These are phyloP conservation scores for Talaromyces sp. DNA, from an alignment of 2,329 filamentous ascomycete genomes.

Conservation along the genomic window DNA sequence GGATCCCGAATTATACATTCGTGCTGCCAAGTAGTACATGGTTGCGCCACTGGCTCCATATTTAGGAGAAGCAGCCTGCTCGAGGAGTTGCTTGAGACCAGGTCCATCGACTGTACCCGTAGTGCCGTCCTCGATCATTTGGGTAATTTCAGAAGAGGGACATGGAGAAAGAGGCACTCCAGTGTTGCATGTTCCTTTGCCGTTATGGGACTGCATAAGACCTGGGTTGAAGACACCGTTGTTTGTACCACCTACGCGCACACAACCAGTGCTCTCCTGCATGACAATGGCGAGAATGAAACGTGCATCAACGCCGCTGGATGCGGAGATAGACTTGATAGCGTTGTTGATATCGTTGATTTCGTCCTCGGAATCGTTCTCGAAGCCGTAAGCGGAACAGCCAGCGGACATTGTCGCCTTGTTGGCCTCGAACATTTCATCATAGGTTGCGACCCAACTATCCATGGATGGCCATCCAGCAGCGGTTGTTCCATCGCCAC, in stretches of 20 bases:
- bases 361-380: slow-evolving; percentile 24
- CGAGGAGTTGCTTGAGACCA: slow-evolving; percentile 31
- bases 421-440: slow-evolving; percentile 19
- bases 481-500: slow-evolving; percentile 14
- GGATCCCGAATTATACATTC: slow-evolving; percentile 38
- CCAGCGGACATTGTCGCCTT: slow-evolving; percentile 11
- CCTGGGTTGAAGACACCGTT: slow-evolving; percentile 42
- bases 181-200: slow-evolving; percentile 33
- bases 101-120: slow-evolving; percentile 29
- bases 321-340: slow-evolving; percentile 34
- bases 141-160: slow-evolving; percentile 22
- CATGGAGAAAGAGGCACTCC: slow-evolving; percentile 19
- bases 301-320: slow-evolving; percentile 33
- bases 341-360: slow-evolving; percentile 28
- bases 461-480: slow-evolving; percentile 33
- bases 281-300: slow-evolving; percentile 43
- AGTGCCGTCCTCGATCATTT: slow-evolving; percentile 35
- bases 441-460: slow-evolving; percentile 28
- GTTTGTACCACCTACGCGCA: slow-evolving; percentile 39
- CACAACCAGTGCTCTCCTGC: slow-evolving; percentile 44
- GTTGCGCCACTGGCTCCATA: slow-evolving; percentile 19
- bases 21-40: slow-evolving; percentile 28
- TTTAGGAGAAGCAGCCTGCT: slow-evolving; percentile 12
- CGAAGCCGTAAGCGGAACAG: slow-evolving; percentile 15
- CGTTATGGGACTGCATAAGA: slow-evolving; percentile 39